Evolutionary conservation across 495 filamentous ascomycete genomes (phyloP).

Genomic region (Halenospora varia): DNA sequence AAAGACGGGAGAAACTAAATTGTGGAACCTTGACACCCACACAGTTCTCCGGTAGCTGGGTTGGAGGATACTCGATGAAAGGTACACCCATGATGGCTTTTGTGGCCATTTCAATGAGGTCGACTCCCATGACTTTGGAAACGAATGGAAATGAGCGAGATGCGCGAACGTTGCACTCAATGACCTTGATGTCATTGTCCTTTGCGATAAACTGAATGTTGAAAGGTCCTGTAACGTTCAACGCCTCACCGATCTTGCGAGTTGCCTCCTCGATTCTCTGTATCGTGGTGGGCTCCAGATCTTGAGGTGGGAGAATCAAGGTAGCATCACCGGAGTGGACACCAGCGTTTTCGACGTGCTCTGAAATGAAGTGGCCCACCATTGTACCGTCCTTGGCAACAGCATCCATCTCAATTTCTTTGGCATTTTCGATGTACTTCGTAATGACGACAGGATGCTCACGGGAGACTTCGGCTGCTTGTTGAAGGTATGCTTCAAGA

Average conservation of each 20-base stretch:
- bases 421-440: slow-evolving; percentile 94
- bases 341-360: slow-evolving; percentile 94
- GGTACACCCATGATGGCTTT: slow-evolving; percentile 91
- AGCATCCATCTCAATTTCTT: slow-evolving; percentile 97
- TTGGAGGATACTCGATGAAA: slow-evolving; percentile 74
- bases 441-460: slow-evolving; percentile 98
- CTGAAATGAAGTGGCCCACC: slow-evolving; percentile 88
- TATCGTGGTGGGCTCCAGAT: slow-evolving; percentile 85
- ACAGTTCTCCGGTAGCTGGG: slow-evolving; percentile 70
- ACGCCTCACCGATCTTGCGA: slow-evolving; percentile 86
- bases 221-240: slow-evolving; percentile 95
- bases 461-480: slow-evolving; percentile 85
- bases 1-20: slow-evolving; percentile 96
- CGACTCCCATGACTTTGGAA: slow-evolving; percentile 97
- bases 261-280: slow-evolving; percentile 91
- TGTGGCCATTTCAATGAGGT: slow-evolving; percentile 97
- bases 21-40: slow-evolving; percentile 98
- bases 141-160: slow-evolving; percentile 98
- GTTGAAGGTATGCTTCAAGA: slow-evolving; percentile 81
- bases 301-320: slow-evolving; percentile 89
- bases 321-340: slow-evolving; percentile 97
- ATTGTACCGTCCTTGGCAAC: slow-evolving; percentile 82
- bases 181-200: slow-evolving; percentile 99
- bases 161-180: slow-evolving; percentile 96
- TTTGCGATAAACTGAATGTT: slow-evolving; percentile 99